These are phyloP conservation scores for Gynandropsis gynandra DNA, from an alignment of 345 rosid genomes.

Conservation along the genomic window DNA sequence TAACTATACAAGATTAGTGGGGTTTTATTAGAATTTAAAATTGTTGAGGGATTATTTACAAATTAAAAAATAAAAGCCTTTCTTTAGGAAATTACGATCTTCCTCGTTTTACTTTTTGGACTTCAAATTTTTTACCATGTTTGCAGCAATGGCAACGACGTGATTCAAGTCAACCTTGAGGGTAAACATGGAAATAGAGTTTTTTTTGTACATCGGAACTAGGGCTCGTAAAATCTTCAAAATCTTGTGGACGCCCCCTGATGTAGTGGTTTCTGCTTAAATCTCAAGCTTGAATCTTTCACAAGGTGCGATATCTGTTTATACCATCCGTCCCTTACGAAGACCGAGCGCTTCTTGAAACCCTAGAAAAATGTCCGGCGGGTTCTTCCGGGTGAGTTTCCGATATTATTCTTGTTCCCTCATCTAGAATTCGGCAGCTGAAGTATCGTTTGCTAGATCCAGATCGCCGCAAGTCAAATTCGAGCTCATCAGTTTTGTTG, in stretches of 20 bases:
- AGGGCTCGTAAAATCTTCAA: constrained; percentile 24
- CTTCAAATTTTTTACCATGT: too few species aligned
- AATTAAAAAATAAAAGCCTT: too few species aligned
- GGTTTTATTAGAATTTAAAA: too few species aligned
- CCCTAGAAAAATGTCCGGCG: constrained; percentile 67
- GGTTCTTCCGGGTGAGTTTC: constrained; percentile 57
- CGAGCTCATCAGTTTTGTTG: background rate
- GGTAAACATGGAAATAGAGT: constrained; percentile 4
- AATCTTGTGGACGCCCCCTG: constrained; percentile 16
- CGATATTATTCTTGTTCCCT: background rate
- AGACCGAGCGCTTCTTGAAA: constrained; percentile 12
- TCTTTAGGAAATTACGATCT: too few species aligned
- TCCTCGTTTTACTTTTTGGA: too few species aligned
- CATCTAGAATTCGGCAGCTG: background rate
- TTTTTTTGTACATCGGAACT: background rate
- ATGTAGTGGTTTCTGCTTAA: background rate
- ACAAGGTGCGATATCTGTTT: background rate
- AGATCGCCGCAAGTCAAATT: constrained; percentile 21
- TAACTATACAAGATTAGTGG: too few species aligned
- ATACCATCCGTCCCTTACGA: background rate
- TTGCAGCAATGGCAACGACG: constrained; percentile 6
- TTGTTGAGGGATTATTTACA: too few species aligned
- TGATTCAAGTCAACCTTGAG: background rate
- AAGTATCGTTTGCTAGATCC: constrained; percentile 20
- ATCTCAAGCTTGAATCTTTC: constrained; percentile 13